Conservation (phyloP, 441 rosid genomes). For the Gossypium trilobum region DNA sequence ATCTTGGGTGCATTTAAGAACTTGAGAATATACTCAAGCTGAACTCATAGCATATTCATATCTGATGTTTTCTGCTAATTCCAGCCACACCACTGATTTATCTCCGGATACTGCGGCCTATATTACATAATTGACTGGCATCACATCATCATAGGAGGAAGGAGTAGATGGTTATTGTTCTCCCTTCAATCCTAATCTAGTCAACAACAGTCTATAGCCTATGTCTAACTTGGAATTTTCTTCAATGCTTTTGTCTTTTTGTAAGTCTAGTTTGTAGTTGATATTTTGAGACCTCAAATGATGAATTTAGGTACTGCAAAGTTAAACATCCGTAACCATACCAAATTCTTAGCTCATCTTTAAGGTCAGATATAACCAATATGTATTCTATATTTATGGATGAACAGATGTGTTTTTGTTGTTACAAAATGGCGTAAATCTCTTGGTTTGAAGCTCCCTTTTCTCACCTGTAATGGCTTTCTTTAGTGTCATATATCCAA, state of each 20-base stretch:
- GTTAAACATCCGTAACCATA: background rate
- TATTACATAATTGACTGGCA: background rate
- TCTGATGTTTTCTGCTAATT: background rate
- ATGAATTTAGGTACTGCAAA: background rate
- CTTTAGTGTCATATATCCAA: no score
- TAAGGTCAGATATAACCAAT: background rate
- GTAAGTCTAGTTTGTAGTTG: background rate
- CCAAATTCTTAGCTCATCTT: background rate
- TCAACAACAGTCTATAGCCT: background rate
- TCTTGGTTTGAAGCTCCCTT: background rate
- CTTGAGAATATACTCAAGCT: no score
- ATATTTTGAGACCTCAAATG: background rate
- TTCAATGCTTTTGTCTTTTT: slow-evolving; percentile 12
- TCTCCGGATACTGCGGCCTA: background rate
- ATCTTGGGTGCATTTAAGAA: slow-evolving; percentile 1
- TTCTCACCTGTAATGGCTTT: background rate
- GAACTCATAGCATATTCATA: background rate
- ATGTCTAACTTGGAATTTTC: slow-evolving; percentile 3
- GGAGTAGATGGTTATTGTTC: background rate
- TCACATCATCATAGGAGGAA: background rate
- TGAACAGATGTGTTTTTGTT: background rate
- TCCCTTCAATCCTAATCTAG: background rate
- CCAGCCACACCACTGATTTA: slow-evolving; percentile 7
- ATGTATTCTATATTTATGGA: slow-evolving; percentile 5
- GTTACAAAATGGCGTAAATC: background rate